Conservation (phyloP, 768 basidiomycete species). For the Asterophora lycoperdoides region DNA sequence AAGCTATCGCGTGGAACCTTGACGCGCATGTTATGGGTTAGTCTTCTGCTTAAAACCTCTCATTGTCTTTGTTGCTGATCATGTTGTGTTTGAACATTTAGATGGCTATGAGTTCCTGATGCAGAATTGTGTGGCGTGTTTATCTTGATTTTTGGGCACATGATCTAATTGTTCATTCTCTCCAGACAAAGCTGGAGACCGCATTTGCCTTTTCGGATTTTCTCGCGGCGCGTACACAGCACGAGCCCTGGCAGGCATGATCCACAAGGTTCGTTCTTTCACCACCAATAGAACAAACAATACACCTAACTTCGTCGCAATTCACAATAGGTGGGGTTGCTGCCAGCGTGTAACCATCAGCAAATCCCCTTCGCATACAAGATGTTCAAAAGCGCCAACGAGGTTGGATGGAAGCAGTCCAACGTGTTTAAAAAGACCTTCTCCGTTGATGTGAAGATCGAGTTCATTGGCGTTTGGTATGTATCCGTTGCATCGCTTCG, state of each 20-base stretch:
- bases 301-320: too few relatives aligned
- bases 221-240: conserved; percentile 57
- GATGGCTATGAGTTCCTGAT: conserved; percentile 56
- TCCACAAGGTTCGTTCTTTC: conserved; percentile 39
- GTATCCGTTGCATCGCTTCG: conserved; percentile 1
- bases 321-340: conserved; percentile 22
- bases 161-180: background rate
- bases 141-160: background rate
- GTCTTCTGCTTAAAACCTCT: background rate
- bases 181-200: conserved; percentile 32
- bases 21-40: conserved; percentile 49
- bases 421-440: conserved; percentile 48
- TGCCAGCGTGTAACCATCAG: conserved; percentile 40
- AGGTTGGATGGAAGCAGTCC: conserved; percentile 41
- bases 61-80: background rate
- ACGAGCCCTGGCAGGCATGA: conserved; percentile 47
- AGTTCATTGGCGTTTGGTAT: conserved; percentile 53
- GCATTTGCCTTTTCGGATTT: conserved; percentile 61
- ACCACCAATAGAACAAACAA: too few relatives aligned
- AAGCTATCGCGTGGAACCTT: conserved; percentile 44
- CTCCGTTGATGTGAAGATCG: conserved; percentile 38
- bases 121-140: conserved; percentile 42
- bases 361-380: conserved; percentile 58
- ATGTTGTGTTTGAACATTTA: conserved; percentile 6
- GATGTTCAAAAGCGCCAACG: conserved; percentile 43